These are phyloP conservation scores for Pythium apleroticum DNA, from an alignment of 352 stramenopile genomes.

Conservation along the genomic window DNA sequence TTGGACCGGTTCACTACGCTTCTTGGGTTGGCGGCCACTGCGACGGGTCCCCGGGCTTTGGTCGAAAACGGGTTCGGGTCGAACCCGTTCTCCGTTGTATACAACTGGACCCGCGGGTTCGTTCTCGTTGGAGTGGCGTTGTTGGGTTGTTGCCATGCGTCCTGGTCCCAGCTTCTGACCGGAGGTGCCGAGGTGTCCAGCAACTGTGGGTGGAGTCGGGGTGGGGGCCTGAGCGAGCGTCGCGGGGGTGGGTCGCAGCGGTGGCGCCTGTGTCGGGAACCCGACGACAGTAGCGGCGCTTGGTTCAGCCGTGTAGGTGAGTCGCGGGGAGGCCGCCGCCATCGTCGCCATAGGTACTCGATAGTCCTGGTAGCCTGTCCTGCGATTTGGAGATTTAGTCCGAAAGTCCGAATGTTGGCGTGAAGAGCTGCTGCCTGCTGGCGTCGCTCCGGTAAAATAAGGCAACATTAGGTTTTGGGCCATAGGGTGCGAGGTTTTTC, in stretches of 20 bases:
- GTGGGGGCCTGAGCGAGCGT: background rate
- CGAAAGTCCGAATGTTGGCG: conserved; percentile 13
- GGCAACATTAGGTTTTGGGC: conserved; percentile 33
- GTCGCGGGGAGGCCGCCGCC: conserved; percentile 16
- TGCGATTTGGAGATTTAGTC: conserved; percentile 1
- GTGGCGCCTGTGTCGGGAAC: conserved; percentile 8
- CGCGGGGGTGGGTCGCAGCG: background rate
- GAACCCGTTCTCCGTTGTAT: conserved; percentile 5
- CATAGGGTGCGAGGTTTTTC: conserved; percentile 22
- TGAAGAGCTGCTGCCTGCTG: conserved; percentile 1
- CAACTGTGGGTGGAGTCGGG: background rate
- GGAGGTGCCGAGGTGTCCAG: background rate
- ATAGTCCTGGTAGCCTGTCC: conserved; percentile 3
- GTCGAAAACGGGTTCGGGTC: conserved; percentile 14
- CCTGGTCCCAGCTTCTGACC: conserved; percentile 6
- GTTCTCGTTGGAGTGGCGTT: conserved; percentile 8
- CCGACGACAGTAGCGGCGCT: conserved; percentile 1
- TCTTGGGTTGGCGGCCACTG: conserved; percentile 36
- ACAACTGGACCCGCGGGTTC: background rate
- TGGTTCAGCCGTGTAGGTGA: background rate
- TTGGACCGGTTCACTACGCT: conserved; percentile 37
- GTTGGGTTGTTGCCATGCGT: conserved; percentile 5
- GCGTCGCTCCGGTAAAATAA: conserved; percentile 25
- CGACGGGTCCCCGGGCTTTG: conserved; percentile 19
- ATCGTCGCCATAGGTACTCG: conserved; percentile 13